Evolutionary conservation across 345 rosid species (phyloP).

Genomic region (Ailanthus altissimus): DNA sequence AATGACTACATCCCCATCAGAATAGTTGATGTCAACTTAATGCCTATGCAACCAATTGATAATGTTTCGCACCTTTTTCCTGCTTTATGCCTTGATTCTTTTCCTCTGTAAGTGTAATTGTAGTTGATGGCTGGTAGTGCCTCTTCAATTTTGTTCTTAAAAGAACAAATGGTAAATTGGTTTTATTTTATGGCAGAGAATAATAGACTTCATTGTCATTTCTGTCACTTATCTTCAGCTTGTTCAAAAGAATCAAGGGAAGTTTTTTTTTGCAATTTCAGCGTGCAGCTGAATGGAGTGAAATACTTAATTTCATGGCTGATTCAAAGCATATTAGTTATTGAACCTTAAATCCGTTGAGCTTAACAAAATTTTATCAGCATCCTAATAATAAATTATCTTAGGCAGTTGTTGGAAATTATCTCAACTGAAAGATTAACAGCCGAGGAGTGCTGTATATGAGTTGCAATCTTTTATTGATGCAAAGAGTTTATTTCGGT

Average conservation of each 20-base stretch:
- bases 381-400: too few relatives aligned
- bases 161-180: neutral
- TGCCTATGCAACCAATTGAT: neutral
- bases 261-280: neutral
- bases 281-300: neutral
- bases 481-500: neutral
- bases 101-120: neutral
- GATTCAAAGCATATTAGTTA: neutral
- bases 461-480: neutral
- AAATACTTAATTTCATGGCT: neutral
- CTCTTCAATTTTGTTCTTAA: constrained; percentile 7
- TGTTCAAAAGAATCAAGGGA: neutral
- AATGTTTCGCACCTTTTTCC: neutral
- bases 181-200: neutral
- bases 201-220: neutral
- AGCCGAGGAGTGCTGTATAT: neutral
- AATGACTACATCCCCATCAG: constrained; percentile 16
- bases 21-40: constrained; percentile 14
- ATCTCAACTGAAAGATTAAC: too few relatives aligned
- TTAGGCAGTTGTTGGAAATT: too few relatives aligned
- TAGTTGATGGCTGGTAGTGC: neutral
- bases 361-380: too few relatives aligned
- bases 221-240: neutral
- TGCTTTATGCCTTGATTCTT: neutral
- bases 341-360: too few relatives aligned